Evolutionary conservation across 75 land plant genomes (phyloP), one percentile per base, ranked within the genome.

Genomic region (Cryptomeria japonica): DNA sequence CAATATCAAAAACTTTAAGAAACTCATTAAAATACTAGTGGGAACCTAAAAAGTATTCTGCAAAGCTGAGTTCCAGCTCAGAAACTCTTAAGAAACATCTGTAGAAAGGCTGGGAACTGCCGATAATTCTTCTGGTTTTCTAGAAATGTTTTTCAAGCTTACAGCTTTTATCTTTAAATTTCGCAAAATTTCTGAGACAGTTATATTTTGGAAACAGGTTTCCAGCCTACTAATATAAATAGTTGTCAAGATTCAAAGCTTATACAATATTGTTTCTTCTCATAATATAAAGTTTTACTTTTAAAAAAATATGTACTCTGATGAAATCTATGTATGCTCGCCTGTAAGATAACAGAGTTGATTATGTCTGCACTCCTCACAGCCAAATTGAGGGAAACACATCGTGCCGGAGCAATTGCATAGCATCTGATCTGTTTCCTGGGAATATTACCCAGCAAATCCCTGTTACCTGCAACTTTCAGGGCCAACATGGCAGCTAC

Each of bases 261-360:
- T 22, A 28, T 61, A 61, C 68, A 19, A 22, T 61, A 61, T 61
- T 61, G 5, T 19, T 61, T 61, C 68, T 19, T 61, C 25, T 19
- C 25, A 61, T 61, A 22, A 61, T 61, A 61, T 22, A 61, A 61
- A 61, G 25, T 31, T 64, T 25, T 64, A 64, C 70, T 6, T 64
- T 64, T 5, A 0, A 5, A 28, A 64, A 7, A 64, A 5, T 19
- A 64, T 2, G 14, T 12, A 64, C 70, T 64, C 25, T 64, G n/a
- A 64, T 25, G 16, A 34, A 75, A 32, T 75, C 37, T 34, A 34
- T 75, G 37, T 75, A 34, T 12, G 34, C 77, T 75, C 34, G 77
- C 99, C 98, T 98, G 98, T 34, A 97, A 95, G 31, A 98, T 94
- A 36, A 96, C 88, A 14, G 97, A 95, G 84, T 95, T 94, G 87